Conservation (phyloP, 78 protist genomes). For the Creolimax fragrantissima region DNA sequence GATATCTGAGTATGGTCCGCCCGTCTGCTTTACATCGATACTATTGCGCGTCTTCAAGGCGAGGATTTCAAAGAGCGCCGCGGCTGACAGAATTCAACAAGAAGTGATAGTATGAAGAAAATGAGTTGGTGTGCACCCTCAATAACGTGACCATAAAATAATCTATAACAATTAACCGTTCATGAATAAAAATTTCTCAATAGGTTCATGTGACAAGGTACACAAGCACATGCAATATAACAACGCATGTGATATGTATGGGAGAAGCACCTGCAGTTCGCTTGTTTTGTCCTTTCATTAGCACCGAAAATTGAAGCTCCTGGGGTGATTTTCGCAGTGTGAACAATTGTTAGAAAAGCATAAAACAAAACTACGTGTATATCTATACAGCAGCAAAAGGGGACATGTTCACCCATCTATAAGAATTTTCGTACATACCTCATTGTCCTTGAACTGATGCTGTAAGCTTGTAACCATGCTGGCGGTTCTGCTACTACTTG, state of each 20-base stretch:
- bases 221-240: too few relatives aligned
- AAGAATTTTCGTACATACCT: neutral
- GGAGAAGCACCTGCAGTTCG: neutral
- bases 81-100: neutral
- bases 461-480: neutral
- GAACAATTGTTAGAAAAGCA: neutral
- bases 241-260: too few relatives aligned
- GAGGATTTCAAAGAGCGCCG: slow-evolving; percentile 7
- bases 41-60: neutral
- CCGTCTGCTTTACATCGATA: neutral
- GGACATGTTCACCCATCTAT: too few relatives aligned
- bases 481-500: neutral
- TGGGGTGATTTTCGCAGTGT: too few relatives aligned
- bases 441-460: neutral
- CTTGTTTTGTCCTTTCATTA: neutral
- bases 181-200: too few relatives aligned
- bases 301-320: neutral
- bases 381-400: too few relatives aligned
- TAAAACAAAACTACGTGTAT: too few relatives aligned
- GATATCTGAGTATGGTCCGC: neutral
- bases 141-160: too few relatives aligned
- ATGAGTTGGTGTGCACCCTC: too few relatives aligned
- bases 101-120: too few relatives aligned
- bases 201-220: too few relatives aligned
- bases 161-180: too few relatives aligned